phyloP scores from a whole-genome alignment of 768 basidiomycete genomes.

The Kwoniella sp. region DNA sequence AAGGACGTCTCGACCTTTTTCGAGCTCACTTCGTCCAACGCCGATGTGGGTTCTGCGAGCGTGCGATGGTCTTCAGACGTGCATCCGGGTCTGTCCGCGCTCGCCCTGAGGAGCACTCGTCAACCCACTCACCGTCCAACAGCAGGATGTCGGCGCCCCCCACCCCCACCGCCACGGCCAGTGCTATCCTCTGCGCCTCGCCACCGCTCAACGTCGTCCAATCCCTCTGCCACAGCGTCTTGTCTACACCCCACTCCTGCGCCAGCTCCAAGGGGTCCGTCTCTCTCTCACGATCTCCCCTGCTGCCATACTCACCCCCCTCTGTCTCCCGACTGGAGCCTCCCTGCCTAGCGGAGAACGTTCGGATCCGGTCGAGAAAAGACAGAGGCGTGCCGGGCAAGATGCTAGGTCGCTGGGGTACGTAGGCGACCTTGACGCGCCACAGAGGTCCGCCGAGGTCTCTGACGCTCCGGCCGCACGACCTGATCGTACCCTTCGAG shows the following conservation, averaged over 20 bases:
- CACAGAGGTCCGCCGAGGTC: constrained; percentile 58
- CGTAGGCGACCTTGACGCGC: constrained; percentile 74
- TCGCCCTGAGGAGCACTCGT: no score
- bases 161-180: constrained; percentile 70
- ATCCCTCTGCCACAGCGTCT: constrained; percentile 68
- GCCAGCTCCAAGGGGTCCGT: constrained; percentile 55
- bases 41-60: constrained; percentile 90
- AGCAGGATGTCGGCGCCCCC: constrained; percentile 73
- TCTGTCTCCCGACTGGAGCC: constrained; percentile 18
- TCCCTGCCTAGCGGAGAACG: constrained; percentile 56
- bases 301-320: not conserved
- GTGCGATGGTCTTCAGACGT: constrained; percentile 7
- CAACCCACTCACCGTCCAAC: constrained; percentile 45
- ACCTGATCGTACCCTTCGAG: constrained; percentile 59
- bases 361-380: constrained; percentile 60
- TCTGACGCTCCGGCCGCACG: constrained; percentile 63
- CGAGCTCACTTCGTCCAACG: constrained; percentile 68
- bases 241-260: constrained; percentile 63
- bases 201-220: constrained; percentile 82
- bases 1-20: constrained; percentile 64
- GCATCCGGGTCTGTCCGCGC: no score
- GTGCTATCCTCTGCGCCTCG: constrained; percentile 74
- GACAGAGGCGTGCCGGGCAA: constrained; percentile 73
- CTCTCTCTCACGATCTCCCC: no score
- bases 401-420: constrained; percentile 83